A percentile compares a stretch with the other conserved stretches of the same genome.
These are phyloP conservation scores for Irpex rosettiformis DNA, from an alignment of 1,284 basidiomycete species.

Conservation along the genomic window DNA sequence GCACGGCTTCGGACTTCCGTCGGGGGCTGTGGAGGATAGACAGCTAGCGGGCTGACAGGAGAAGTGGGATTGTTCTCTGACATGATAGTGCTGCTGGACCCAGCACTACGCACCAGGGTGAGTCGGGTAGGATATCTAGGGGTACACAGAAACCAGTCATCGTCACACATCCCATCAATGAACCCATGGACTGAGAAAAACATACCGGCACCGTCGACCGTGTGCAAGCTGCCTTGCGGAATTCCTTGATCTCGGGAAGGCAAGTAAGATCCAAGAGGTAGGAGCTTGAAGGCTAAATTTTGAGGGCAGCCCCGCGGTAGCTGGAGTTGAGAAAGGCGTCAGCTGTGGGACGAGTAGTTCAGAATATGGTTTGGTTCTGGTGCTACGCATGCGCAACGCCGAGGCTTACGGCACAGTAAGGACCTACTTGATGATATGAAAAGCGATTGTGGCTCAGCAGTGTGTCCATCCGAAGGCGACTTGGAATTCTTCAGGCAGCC, in stretches of 20 bases:
- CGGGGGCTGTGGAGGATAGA: conserved; percentile 41
- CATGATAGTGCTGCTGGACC: conserved; percentile 6
- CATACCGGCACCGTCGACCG: conserved; percentile 6
- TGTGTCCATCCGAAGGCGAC: neutral
- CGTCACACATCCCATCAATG: conserved; percentile 10
- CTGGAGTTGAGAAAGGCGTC: conserved; percentile 1
- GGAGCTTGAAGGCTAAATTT: conserved; percentile 15
- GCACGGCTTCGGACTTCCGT: conserved; percentile 54
- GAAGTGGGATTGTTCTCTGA: conserved; percentile 38
- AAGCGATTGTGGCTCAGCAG: neutral
- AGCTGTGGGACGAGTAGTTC: conserved; percentile 1
- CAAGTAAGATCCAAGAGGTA: neutral
- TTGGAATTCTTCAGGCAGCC: neutral
- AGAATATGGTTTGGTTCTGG: neutral
- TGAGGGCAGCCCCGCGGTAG: neutral
- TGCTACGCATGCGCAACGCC: neutral
- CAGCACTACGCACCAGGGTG: neutral
- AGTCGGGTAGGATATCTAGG: neutral
- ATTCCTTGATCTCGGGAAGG: conserved; percentile 5
- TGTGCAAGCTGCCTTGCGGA: neutral
- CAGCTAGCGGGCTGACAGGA: conserved; percentile 50
- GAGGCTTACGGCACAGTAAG: neutral
- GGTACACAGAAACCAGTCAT: conserved; percentile 13
- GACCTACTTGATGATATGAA: neutral
- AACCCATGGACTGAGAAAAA: conserved; percentile 3